Evolutionary conservation across 2,329 filamentous ascomycete species (phyloP), one percentile per base, ranked within the genome.

Genomic region (Penicillium psychrosexuale): DNA sequence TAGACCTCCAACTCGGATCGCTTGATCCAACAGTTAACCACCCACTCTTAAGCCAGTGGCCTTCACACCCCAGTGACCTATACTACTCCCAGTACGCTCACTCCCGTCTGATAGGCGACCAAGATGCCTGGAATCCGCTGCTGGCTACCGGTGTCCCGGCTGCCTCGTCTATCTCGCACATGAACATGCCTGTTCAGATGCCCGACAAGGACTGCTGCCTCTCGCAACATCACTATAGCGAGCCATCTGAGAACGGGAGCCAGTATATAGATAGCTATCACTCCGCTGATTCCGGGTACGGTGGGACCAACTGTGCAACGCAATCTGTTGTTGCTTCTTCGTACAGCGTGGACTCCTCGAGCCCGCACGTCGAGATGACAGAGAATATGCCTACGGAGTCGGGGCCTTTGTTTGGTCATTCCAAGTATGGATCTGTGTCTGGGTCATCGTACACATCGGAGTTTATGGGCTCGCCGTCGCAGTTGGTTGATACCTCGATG

Each of bases 391-490:
- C 61, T 11, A 62, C 60, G 5, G 65, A 68, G 15, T 49, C 56
- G 3, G 37, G 54, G 9, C 45, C 62, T 2, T 52, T 51, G 7
- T 59, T 65, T 46, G 66, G 68, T 40, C 58, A 60, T 22, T 42
- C 53, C 8, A 52, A 24, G 28, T 52, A 55, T 42, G 53, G 47
- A 1, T 53, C 59, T 15, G 51, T 53, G 3, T 44, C 58, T n/a
- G 51, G 48, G 8, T 34, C 55, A 8, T 42, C 53, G 2, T 62
- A 57, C 31, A 24, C 56, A 8, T 44, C 42, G 17, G 61, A 59
- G 12, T 37, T 86, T 1, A 78, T 78, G 1, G 28, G 34, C 8
- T 77, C 79, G 15, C 75, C 82, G 7, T 85, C 86, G 57, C 67
- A 77, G 28, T 74, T 84, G 51, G 85, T 83, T 64, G 52, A 58